Evolutionary conservation across 352 stramenopile genomes (phyloP), one percentile per base, ranked within the genome.

Genomic region (Phytophthora brassicae): DNA sequence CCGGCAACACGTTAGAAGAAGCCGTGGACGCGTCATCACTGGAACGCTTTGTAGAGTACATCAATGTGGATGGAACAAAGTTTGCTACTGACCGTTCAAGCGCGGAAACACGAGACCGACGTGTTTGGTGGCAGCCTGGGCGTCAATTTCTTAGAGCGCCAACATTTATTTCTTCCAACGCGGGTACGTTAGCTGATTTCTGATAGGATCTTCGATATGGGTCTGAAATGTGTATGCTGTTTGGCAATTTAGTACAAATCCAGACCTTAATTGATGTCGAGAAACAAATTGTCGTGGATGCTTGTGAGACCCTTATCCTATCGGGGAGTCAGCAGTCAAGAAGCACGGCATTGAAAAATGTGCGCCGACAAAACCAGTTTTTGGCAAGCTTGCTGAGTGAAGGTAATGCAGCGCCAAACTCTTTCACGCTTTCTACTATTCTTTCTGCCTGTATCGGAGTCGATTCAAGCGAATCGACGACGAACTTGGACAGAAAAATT

Each of bases 241-340:
- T 12, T 46, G n/a, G 9, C 19, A 38, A 20, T 53, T 19, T 60
- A 84, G 73, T 52, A 56, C 58, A 44, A 39, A 62, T 84, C 33
- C 47, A 69, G 31, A 50, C 51, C 9, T 45, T 79, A 41, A 72
- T 84, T 31, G 44, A 70, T 8, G 29, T 81, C 2, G 75, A 84
- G 24, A 82, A 82, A 56, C 64, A 75, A 31, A 52, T 61, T 6
- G 56, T 84, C 35, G 56, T 36, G 17, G 48, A 64, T 12, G 50
- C 69, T 29, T 82, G 70, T 31, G 29, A 66, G 42, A 42, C 44
- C 6, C 35, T 68, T 13, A 22, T 49, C 7, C 16, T 12, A n/a
- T 20, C 28, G 12, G 22, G 64, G 51, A 42, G 38, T 9, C n/a
- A 17, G 45, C 6, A 38, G 17, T 20, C 11, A 16, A 42, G 26